Evolutionary conservation across 441 rosid genomes (phyloP).

Genomic region (Brassica hybrid): DNA sequence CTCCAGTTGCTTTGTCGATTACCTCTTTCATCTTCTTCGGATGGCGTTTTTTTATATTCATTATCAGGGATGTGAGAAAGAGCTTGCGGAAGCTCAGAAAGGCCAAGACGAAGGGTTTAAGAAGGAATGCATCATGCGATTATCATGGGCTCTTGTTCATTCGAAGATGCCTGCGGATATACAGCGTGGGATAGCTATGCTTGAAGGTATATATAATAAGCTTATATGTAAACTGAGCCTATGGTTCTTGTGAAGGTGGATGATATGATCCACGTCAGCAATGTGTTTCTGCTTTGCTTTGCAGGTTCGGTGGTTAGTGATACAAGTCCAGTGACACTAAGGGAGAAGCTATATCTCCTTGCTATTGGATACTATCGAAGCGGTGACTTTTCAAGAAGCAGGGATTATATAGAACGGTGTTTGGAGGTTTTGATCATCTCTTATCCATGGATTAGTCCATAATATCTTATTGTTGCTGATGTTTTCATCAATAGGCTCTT

Average conservation of each 20-base stretch:
- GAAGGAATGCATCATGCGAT: conserved; percentile 62
- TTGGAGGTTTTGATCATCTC: conserved; percentile 48
- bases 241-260: neutral
- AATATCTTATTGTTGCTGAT: conserved; percentile 1
- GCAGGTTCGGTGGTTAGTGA: conserved; percentile 59
- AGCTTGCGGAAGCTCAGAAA: conserved; percentile 61
- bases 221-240: neutral
- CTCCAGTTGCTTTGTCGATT: neutral
- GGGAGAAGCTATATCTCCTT: conserved; percentile 78
- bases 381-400: conserved; percentile 64
- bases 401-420: conserved; percentile 65
- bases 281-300: conserved; percentile 11
- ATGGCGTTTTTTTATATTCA: neutral
- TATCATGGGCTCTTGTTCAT: conserved; percentile 85
- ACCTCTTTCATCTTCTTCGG: conserved; percentile 2
- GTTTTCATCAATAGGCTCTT: neutral
- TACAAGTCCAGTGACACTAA: conserved; percentile 54
- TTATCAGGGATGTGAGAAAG: conserved; percentile 69
- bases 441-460: neutral
- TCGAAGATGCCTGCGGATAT: conserved; percentile 60
- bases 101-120: conserved; percentile 50
- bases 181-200: conserved; percentile 74
- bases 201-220: conserved; percentile 49
- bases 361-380: conserved; percentile 75
- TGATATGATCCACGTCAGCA: neutral